Evolutionary conservation across 148 eudicot genomes (phyloP).

Genomic region (Camellia sinensis): DNA sequence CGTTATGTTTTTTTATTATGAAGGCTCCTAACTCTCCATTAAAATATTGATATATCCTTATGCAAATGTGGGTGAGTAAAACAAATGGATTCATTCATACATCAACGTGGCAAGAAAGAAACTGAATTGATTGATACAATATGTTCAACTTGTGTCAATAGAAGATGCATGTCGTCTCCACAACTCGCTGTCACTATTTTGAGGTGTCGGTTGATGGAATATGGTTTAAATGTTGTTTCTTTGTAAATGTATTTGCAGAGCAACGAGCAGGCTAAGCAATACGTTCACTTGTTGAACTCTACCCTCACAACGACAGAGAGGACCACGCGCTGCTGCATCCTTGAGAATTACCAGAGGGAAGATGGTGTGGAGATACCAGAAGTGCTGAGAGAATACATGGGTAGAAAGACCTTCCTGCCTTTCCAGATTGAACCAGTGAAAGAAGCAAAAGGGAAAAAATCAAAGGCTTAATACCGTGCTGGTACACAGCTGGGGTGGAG

Average conservation of each 20-base stretch:
- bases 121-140: background rate
- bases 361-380: slow-evolving; percentile 56
- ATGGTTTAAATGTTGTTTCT: background rate
- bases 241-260: background rate
- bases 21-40: background rate
- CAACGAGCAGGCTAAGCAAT: slow-evolving; percentile 73
- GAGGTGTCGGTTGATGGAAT: no score
- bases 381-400: slow-evolving; percentile 35
- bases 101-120: background rate
- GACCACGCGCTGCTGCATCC: slow-evolving; percentile 90
- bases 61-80: no score
- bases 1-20: no score
- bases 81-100: background rate
- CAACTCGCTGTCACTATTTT: no score
- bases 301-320: slow-evolving; percentile 91
- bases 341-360: slow-evolving; percentile 80
- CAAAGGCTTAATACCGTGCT: slow-evolving; percentile 29
- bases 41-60: background rate
- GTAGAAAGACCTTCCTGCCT: slow-evolving; percentile 76
- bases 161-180: no score
- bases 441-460: slow-evolving; percentile 64
- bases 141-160: no score
- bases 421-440: slow-evolving; percentile 50
- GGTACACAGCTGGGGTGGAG: background rate
- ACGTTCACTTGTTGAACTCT: slow-evolving; percentile 76